Evolutionary conservation across 2,329 filamentous ascomycete species (phyloP), one percentile per base, ranked within the genome.

Genomic region (Fusarium coffeatum): DNA sequence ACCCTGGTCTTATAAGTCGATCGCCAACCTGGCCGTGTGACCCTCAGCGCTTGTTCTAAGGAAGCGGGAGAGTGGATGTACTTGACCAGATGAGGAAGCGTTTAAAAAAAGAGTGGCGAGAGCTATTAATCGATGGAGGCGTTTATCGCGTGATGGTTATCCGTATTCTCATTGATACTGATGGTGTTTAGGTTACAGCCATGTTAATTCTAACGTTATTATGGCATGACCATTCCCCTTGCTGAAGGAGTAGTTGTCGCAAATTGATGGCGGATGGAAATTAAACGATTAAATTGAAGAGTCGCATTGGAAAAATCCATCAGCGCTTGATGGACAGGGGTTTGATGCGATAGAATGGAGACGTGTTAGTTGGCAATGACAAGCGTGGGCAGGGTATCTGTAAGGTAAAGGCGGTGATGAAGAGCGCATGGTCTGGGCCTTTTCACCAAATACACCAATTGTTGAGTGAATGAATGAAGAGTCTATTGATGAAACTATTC

Each of bases 21-120:
- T 67, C 65, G 58, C 57, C 32, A 64, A 57, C 60, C 46, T 61
- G 59, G 57, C 62, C 62, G 45, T 73, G 68, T 74, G 72, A 73
- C 69, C 68, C 64, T 70, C 66, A 69, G 64, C 54, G 25, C 49
- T 59, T 66, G 71, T 73, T 73, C 60, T 56, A 63, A 45, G 40
- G 60, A 68, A 64, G 65, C 59, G 66, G 64, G 59, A 68, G 65
- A 69, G 66, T 61, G 69, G 68, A 37, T 37, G 34, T 51, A 43
- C 72, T 69, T 73, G 62, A 51, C 72, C 65, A 59, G 55, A 74
- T 64, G 58, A 65, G 72, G 72, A 63, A 71, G 58, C 42, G 49
- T 48, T 68, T 49, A 59, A 57, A 63, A 49, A 57, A 48, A 59
- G 42, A 60, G 59, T 67, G 68, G 68, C 68, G 64, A 70, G 59